Conservation (phyloP, 192 early-diverging fungal genomes). For the Linnemannia exigua region DNA sequence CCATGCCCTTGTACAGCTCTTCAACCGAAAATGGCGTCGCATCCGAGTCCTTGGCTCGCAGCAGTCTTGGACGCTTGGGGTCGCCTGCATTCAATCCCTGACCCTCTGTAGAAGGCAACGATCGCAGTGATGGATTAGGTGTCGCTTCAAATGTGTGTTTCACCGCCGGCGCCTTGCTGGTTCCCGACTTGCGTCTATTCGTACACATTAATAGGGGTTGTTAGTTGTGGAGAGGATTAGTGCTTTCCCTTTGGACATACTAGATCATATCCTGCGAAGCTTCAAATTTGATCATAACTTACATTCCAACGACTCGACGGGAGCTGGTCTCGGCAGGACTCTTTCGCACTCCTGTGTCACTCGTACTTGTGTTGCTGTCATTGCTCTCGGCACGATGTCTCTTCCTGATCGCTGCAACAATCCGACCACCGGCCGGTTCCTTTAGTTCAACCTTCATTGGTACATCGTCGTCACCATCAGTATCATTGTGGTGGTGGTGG, state of each 20-base stretch:
- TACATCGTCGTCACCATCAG: neutral
- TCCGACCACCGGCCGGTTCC: neutral
- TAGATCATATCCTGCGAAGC: too few species aligned
- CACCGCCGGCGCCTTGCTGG: neutral
- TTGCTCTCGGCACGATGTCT: neutral
- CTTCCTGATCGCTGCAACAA: neutral
- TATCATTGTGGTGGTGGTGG: neutral
- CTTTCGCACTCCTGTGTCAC: too few species aligned
- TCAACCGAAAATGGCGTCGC: neutral
- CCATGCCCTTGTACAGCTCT: constrained; percentile 6
- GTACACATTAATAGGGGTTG: neutral
- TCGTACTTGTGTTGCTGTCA: neutral
- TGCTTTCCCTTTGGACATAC: too few species aligned
- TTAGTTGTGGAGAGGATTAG: too few species aligned
- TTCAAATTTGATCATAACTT: neutral
- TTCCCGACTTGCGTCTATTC: constrained; percentile 1
- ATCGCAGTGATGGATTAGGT: neutral
- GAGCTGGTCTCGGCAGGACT: neutral
- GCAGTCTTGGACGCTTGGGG: neutral
- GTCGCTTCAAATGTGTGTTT: neutral
- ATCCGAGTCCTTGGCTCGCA: neutral
- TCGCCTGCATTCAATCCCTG: neutral
- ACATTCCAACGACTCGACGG: constrained; percentile 8
- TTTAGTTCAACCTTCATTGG: neutral
- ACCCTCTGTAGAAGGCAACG: neutral